Conservation (phyloP, 2,329 filamentous ascomycete genomes). For the Myriosclerotinia duriaeana region DNA sequence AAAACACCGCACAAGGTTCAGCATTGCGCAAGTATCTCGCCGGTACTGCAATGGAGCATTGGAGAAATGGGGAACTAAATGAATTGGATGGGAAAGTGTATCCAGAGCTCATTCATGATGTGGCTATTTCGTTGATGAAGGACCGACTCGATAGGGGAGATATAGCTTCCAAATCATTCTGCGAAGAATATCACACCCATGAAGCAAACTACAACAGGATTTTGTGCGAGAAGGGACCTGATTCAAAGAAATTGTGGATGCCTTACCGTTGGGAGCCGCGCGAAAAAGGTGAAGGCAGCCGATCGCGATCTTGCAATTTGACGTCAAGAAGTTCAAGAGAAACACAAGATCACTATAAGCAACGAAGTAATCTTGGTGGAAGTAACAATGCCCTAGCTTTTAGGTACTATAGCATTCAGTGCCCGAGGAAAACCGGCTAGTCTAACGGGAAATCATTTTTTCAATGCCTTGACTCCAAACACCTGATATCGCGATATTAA, state of each 20-base stretch:
- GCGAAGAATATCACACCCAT: neutral
- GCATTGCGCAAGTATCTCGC: neutral
- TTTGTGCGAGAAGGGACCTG: neutral
- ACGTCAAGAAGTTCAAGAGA: neutral
- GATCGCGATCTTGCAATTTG: neutral
- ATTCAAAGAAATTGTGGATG: neutral
- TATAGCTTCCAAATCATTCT: neutral
- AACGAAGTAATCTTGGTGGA: neutral
- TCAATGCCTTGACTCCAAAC: conserved; percentile 32
- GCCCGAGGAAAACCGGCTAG: conserved; percentile 5
- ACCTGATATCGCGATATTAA: conserved; percentile 26
- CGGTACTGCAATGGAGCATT: accelerated
- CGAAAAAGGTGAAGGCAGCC: neutral
- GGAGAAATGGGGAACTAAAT: neutral
- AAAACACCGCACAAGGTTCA: neutral
- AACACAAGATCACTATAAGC: neutral
- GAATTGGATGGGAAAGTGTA: neutral
- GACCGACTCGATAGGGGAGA: neutral
- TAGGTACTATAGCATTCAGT: conserved; percentile 3
- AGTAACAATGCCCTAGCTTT: conserved; percentile 10
- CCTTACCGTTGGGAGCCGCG: neutral
- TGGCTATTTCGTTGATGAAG: neutral
- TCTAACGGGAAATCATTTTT: conserved; percentile 8
- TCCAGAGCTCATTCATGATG: neutral
- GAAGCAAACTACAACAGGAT: neutral